Percentiles rank a stretch among this genome's conserved stretches.
These are phyloP conservation scores for Neonectria sp. DNA, from an alignment of 2,329 filamentous ascomycete genomes.

Conservation along the genomic window DNA sequence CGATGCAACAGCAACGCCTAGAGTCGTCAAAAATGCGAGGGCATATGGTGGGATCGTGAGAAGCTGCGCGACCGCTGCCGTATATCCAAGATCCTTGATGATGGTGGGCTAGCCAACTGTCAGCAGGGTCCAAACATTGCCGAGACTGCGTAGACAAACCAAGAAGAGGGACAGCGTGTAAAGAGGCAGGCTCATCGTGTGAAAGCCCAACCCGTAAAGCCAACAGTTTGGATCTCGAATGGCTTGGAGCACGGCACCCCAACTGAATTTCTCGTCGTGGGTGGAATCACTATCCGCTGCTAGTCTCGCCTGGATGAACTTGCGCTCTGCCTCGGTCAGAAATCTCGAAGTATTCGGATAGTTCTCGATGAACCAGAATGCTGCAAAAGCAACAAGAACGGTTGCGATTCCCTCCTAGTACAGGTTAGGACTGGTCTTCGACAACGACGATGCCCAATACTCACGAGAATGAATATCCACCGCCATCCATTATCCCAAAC, in stretches of 20 bases:
- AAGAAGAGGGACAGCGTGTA: constrained; percentile 71
- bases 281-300: constrained; percentile 79
- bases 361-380: constrained; percentile 76
- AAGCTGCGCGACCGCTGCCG: constrained; percentile 67
- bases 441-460: background rate
- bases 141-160: constrained; percentile 50
- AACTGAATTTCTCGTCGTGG: constrained; percentile 77
- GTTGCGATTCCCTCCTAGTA: constrained; percentile 69
- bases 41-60: constrained; percentile 77
- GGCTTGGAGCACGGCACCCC: constrained; percentile 75
- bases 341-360: constrained; percentile 74
- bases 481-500: constrained; percentile 68
- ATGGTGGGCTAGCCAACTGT: constrained; percentile 61
- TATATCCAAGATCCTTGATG: constrained; percentile 68
- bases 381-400: constrained; percentile 63
- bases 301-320: constrained; percentile 73
- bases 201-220: constrained; percentile 80
- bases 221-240: constrained; percentile 79
- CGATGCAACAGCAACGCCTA: constrained; percentile 71
- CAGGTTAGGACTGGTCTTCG: background rate
- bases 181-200: constrained; percentile 78
- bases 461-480: constrained; percentile 74
- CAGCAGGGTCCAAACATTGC: rapidly evolving
- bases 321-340: constrained; percentile 67
- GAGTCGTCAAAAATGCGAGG: constrained; percentile 72